phyloP scores from a whole-genome alignment of 768 basidiomycete species.

The Candolleomyces efflorescens region DNA sequence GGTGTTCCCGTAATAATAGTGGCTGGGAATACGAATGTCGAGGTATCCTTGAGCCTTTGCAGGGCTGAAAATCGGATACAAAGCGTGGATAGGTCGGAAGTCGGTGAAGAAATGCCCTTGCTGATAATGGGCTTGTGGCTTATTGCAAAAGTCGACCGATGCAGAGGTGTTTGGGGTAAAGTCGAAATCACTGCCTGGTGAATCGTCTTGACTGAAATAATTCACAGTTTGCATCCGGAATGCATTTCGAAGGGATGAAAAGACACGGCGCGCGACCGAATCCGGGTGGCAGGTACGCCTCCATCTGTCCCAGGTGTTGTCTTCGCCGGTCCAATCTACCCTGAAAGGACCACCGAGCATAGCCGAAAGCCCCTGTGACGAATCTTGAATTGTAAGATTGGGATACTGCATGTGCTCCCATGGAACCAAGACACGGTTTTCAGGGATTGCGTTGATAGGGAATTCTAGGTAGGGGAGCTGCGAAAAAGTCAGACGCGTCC shows the following conservation, averaged over 20 bases:
- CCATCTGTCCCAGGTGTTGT: conserved; percentile 85
- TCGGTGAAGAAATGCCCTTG: conserved; percentile 94
- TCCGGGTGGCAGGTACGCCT: conserved; percentile 75
- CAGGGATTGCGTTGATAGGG: conserved; percentile 81
- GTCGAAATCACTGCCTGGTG: conserved; percentile 45
- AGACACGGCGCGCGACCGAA: conserved; percentile 70
- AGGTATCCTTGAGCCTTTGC: conserved; percentile 73
- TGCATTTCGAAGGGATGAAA: conserved; percentile 49
- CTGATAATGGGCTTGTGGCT: conserved; percentile 71
- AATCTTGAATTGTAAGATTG: conserved; percentile 50
- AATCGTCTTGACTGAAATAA: conserved; percentile 15
- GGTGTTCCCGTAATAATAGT: conserved; percentile 82
- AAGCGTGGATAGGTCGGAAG: conserved; percentile 73
- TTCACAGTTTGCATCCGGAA: conserved; percentile 20
- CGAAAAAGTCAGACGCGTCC: not conserved
- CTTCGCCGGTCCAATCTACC: conserved; percentile 74
- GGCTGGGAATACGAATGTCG: conserved; percentile 86
- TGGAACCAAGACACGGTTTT: conserved; percentile 81
- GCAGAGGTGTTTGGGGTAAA: conserved; percentile 56
- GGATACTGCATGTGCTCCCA: conserved; percentile 71
- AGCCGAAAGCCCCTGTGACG: conserved; percentile 31
- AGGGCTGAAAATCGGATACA: conserved; percentile 86
- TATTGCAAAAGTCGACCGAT: conserved; percentile 61
- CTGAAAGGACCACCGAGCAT: conserved; percentile 53
- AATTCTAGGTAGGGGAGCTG: conserved; percentile 86